phyloP scores from a whole-genome alignment of 495 filamentous ascomycete species.

The Penicillium diatomitis region DNA sequence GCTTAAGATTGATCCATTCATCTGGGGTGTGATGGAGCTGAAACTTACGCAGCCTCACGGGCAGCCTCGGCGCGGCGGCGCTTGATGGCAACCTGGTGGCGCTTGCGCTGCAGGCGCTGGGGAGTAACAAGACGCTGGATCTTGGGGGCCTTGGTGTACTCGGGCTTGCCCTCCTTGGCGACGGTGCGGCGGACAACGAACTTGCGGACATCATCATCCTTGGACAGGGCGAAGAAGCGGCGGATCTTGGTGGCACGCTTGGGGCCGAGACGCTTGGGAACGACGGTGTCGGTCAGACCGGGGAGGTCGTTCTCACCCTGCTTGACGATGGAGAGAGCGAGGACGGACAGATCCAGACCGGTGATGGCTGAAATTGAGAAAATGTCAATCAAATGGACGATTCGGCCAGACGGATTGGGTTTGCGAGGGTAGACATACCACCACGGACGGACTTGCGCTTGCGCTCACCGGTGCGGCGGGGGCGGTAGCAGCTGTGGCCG shows the following conservation, averaged over 20 bases:
- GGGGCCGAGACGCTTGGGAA: conserved; percentile 96
- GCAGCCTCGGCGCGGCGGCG: conserved; percentile 86
- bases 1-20: too few species aligned
- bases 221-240: conserved; percentile 95
- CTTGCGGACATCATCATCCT: conserved; percentile 99
- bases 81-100: conserved; percentile 94
- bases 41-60: conserved; percentile 96
- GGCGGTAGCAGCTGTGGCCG: conserved; percentile 88
- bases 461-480: conserved; percentile 93
- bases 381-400: conserved; percentile 9
- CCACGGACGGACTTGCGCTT: conserved; percentile 97
- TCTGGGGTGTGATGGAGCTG: too few species aligned
- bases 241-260: conserved; percentile 99
- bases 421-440: conserved; percentile 37
- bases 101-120: conserved; percentile 99
- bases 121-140: conserved; percentile 99
- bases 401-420: background rate
- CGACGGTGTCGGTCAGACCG: conserved; percentile 89
- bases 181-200: conserved; percentile 99
- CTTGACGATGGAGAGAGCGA: conserved; percentile 92
- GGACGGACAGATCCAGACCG: conserved; percentile 83
- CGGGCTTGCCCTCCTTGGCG: conserved; percentile 90
- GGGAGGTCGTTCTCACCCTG: conserved; percentile 90
- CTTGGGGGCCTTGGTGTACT: conserved; percentile 98
- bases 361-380: conserved; percentile 54